phyloP scores from a whole-genome alignment of 768 basidiomycete species.

The Kwoniella botswanensis region DNA sequence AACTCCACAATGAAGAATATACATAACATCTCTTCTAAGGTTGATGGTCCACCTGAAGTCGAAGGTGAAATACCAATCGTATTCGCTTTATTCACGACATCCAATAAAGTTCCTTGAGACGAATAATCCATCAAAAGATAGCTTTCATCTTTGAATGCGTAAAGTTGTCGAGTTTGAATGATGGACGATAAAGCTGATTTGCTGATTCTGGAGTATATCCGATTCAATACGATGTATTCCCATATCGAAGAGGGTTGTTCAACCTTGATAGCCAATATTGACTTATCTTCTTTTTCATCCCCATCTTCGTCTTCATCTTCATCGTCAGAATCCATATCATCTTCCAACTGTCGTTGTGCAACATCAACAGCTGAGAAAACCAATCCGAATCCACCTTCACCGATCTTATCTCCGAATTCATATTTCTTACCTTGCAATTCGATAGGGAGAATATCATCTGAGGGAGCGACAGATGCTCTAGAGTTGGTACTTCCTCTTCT shows the following conservation, averaged over 20 bases:
- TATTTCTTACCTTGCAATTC: constrained; percentile 70
- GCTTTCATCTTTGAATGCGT: constrained; percentile 85
- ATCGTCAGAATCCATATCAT: constrained; percentile 59
- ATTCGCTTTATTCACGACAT: constrained; percentile 83
- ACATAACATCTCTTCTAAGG: constrained; percentile 86
- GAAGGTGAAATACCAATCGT: constrained; percentile 69
- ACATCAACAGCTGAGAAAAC: constrained; percentile 79
- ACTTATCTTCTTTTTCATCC: constrained; percentile 63
- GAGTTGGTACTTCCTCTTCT: constrained; percentile 36
- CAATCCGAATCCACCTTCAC: constrained; percentile 94
- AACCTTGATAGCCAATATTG: constrained; percentile 81
- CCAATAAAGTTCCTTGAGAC: constrained; percentile 87
- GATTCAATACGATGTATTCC: constrained; percentile 86
- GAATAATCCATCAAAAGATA: constrained; percentile 86
- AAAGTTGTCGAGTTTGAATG: constrained; percentile 76
- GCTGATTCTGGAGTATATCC: constrained; percentile 71
- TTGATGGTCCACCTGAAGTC: constrained; percentile 36
- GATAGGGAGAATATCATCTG: constrained; percentile 58
- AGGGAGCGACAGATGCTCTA: constrained; percentile 39
- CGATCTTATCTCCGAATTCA: constrained; percentile 81
- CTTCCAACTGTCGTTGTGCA: constrained; percentile 51
- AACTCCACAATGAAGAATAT: constrained; percentile 95
- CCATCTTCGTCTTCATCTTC: constrained; percentile 60
- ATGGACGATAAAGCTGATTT: constrained; percentile 68
- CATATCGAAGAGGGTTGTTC: constrained; percentile 86